A percentile compares a stretch with the other conserved stretches of the same genome.
phyloP scores from a whole-genome alignment of 495 filamentous ascomycete genomes.

The Elaphomyces granulatus region DNA sequence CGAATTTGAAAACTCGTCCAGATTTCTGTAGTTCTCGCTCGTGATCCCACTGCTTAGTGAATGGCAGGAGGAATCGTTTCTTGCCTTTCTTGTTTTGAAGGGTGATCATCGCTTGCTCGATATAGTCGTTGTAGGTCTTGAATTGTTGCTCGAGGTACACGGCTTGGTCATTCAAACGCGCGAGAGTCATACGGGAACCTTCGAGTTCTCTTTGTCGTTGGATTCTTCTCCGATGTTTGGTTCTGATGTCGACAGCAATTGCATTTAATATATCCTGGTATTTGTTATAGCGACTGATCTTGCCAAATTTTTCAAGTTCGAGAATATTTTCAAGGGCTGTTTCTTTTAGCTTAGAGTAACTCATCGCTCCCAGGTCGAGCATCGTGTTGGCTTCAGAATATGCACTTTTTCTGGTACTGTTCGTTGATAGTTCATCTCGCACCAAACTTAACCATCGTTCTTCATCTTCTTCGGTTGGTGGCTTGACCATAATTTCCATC shows the following conservation, averaged over 20 bases:
- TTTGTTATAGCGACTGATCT: conserved; percentile 78
- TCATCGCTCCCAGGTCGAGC: conserved; percentile 78
- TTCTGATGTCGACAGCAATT: conserved; percentile 92
- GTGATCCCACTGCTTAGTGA: conserved; percentile 98
- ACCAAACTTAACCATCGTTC: conserved; percentile 72
- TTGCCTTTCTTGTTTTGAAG: conserved; percentile 96
- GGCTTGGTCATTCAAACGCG: conserved; percentile 80
- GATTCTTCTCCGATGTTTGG: conserved; percentile 82
- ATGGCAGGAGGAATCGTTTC: conserved; percentile 87
- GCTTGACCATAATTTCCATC: conserved; percentile 88
- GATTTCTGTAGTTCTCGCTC: conserved; percentile 83
- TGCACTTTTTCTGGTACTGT: conserved; percentile 57
- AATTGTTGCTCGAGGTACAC: conserved; percentile 85
- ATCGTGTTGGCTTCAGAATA: conserved; percentile 82
- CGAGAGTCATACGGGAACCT: conserved; percentile 68
- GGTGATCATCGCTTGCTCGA: conserved; percentile 98
- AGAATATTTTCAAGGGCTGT: conserved; percentile 91
- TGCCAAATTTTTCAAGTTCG: conserved; percentile 65
- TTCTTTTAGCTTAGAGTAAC: conserved; percentile 83
- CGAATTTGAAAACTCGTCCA: conserved; percentile 90
- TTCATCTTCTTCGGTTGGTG: conserved; percentile 75
- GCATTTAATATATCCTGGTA: conserved; percentile 96
- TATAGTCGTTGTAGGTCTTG: conserved; percentile 96
- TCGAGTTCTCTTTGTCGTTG: conserved; percentile 86
- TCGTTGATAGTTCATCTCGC: conserved; percentile 62